Percentiles rank a stretch among this genome's conserved stretches.
phyloP scores from a whole-genome alignment of 2,329 filamentous ascomycete species.

The Botrytis fragariae region DNA sequence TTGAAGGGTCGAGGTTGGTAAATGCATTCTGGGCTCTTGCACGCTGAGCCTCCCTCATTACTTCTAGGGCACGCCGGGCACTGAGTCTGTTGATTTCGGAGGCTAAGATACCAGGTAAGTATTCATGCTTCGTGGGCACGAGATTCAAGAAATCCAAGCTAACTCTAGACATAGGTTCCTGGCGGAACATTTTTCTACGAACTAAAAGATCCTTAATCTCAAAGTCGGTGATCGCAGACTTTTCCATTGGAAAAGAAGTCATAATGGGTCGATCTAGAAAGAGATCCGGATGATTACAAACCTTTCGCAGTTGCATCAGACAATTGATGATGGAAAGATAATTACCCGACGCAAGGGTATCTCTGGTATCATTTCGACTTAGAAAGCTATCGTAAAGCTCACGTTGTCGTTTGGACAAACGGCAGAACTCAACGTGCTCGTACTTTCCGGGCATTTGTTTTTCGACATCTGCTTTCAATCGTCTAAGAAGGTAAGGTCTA shows the following conservation, averaged over 20 bases:
- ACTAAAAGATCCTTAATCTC: slow-evolving; percentile 70
- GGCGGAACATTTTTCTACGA: slow-evolving; percentile 60
- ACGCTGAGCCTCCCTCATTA: slow-evolving; percentile 70
- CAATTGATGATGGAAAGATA: slow-evolving; percentile 98
- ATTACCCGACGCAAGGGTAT: slow-evolving; percentile 86
- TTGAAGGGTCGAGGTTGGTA: slow-evolving; percentile 60
- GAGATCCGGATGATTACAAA: slow-evolving; percentile 96
- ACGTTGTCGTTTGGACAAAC: slow-evolving; percentile 89
- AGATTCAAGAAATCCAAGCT: slow-evolving; percentile 78
- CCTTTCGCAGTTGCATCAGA: slow-evolving; percentile 93
- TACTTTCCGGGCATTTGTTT: slow-evolving; percentile 99
- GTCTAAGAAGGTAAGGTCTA: slow-evolving; percentile 83
- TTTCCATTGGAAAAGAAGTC: slow-evolving; percentile 90
- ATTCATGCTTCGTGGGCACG: slow-evolving; percentile 68
- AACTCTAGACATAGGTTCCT: slow-evolving; percentile 61
- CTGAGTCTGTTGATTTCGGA: slow-evolving; percentile 63
- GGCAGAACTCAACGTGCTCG: slow-evolving; percentile 94
- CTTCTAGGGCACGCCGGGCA: slow-evolving; percentile 66
- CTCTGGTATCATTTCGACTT: slow-evolving; percentile 82
- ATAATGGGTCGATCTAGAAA: slow-evolving; percentile 96
- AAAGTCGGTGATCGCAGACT: slow-evolving; percentile 72
- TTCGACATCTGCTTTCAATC: slow-evolving; percentile 94
- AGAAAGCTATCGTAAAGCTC: slow-evolving; percentile 97
- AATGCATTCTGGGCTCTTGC: slow-evolving; percentile 55
- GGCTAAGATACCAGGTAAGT: slow-evolving; percentile 53